Evolutionary conservation across 768 basidiomycete genomes (phyloP), one percentile per base, ranked within the genome.

Genomic region (Sporobolomyces pararoseus): DNA sequence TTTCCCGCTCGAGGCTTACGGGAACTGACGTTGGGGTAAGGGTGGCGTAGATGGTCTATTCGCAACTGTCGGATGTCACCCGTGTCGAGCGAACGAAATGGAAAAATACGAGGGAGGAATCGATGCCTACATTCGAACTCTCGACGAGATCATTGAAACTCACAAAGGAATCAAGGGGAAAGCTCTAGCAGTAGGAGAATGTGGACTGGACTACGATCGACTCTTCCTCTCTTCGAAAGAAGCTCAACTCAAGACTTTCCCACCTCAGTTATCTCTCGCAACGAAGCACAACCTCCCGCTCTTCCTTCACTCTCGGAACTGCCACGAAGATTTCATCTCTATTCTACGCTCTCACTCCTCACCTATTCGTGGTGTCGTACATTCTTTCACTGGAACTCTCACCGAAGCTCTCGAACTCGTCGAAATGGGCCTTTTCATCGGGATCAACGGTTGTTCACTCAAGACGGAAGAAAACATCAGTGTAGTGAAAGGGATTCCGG

Each of bases 141-240:
- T 91, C 35, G 85, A 86, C 67, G 77, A 80, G 31, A 76, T 90
- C 4, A 63, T 73, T 19, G 57, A n/a, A 12, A 47, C 49, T 37
- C 52, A 70, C 51, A 52, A 51, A 39, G 70, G 50, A 17, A 32
- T 42, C 14, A 39, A 63, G 34, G 42, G 32, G 7, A 35, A 39
- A 7, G 68, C 44, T 42, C 39, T 42, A 42, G 10, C 17, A 42
- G 80, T 91, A 21, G 90, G 90, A 27, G 90, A 91, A 79, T 89
- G 89, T 72, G 90, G 90, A 27, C 79, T 91, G 59, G 89, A 91
- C 77, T 91, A 91, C 73, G 90, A 91, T 75, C 82, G 90, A 27
- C 83, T 86, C 0, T 86, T 86, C 74, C 87, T 86, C 76, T 85
- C 89, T 9, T 72, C 84, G 3, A 79, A 81, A 27, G 85, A 85